Evolutionary conservation across 2,329 filamentous ascomycete genomes (phyloP), one percentile per base, ranked within the genome.

Genomic region (Botrytis medusae): DNA sequence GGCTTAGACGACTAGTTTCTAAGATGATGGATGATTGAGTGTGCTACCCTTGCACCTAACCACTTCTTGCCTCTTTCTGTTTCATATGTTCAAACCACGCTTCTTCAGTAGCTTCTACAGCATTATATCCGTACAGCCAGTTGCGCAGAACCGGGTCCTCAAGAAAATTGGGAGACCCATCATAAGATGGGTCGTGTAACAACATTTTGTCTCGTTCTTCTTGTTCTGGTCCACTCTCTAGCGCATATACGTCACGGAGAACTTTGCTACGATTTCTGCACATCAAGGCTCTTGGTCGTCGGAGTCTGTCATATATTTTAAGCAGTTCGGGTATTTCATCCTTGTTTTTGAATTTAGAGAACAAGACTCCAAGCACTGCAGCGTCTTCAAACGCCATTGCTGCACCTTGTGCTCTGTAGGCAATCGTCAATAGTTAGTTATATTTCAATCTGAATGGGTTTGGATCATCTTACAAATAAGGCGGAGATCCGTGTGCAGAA

Each of bases 331-430:
- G 44, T 32, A 74, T 69, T 84, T 86, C 78, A 85, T 83, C 74
- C 89, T 86, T 8, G 82, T 84, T 60, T 84, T 81, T 0, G 83
- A 82, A 4, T 81, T 82, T 1, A 0, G 83, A 79, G 4, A 90
- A 82, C 2, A 86, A 85, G 2, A 87, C 85, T 0, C 83, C 85
- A 1, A 90, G 79, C 0, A 88, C 87, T 0, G 86, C 87, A 0
- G 85, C 88, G 76, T 91, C 89, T 80, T 91, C 89, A 72, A 91
- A 88, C 0, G 88, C 89, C 78, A 90, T 88, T 1, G 89, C 89
- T 0, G 89, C 89, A 18, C 89, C 89, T 79, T 91, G 89, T 0
- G 87, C 88, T 44, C 74, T 76, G 87, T 16, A 22, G 5, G 0
- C 37, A 37, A 64, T 64, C 7, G 61, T 22, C 8, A 22, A n/a